Conservation (phyloP, 768 basidiomycete genomes). For the Strobilomyces confusus region DNA sequence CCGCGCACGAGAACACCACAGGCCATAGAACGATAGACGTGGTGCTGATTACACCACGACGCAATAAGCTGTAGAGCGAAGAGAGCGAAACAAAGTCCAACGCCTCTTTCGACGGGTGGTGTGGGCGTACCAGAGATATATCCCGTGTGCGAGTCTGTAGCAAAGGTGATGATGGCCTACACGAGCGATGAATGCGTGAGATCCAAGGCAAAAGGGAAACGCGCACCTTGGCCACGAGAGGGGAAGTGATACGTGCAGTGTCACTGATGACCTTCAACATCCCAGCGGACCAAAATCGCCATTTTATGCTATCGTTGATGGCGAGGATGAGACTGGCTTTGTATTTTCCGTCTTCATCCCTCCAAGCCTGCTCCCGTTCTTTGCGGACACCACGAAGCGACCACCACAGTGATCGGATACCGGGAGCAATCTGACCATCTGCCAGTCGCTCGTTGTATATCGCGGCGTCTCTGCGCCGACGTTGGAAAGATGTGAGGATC, state of each 20-base stretch:
- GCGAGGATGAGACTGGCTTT: constrained; percentile 62
- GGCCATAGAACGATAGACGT: constrained; percentile 72
- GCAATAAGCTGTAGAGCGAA: constrained; percentile 63
- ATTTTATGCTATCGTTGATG: constrained; percentile 73
- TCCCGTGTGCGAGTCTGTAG: constrained; percentile 53
- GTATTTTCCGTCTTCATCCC: constrained; percentile 56
- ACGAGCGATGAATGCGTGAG: not conserved
- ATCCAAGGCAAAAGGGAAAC: not conserved
- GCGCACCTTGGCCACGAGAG: constrained; percentile 70
- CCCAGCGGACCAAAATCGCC: constrained; percentile 76
- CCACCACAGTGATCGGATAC: constrained; percentile 57
- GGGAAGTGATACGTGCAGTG: constrained; percentile 67
- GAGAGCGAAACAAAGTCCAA: constrained; percentile 73
- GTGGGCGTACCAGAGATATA: constrained; percentile 35
- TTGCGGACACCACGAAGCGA: constrained; percentile 43
- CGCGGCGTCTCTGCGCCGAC: constrained; percentile 49
- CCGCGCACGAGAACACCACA: constrained; percentile 79
- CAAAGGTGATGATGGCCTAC: constrained; percentile 70
- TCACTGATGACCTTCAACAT: constrained; percentile 59
- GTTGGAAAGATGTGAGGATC: constrained; percentile 63
- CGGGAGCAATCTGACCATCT: constrained; percentile 58
- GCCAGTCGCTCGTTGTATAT: constrained; percentile 70
- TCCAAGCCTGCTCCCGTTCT: constrained; percentile 60
- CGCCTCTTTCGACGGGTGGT: constrained; percentile 51
- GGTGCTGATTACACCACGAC: constrained; percentile 72